Percentiles rank a stretch among this genome's conserved stretches.
phyloP scores from a whole-genome alignment of 805 yeast genomes.

The Candida adriatica region DNA sequence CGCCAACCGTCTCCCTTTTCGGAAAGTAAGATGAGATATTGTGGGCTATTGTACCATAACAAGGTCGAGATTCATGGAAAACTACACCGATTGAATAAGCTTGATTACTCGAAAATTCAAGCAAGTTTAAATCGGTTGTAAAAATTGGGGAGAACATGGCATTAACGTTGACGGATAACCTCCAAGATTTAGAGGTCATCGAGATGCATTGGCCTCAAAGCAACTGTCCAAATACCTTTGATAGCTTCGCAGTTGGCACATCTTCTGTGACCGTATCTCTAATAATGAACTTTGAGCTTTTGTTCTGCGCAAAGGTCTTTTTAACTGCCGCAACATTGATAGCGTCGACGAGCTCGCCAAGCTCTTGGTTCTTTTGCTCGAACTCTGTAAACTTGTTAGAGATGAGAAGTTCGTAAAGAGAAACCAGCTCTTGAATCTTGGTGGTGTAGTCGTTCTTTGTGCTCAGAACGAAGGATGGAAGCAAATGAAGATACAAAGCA shows the following conservation, averaged over 20 bases:
- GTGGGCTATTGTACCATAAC: no score
- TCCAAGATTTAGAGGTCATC: neutral
- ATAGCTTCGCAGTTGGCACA: slow-evolving; percentile 18
- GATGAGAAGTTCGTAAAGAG: slow-evolving; percentile 19
- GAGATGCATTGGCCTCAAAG: slow-evolving; percentile 5
- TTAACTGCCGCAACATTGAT: slow-evolving; percentile 13
- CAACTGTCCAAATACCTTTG: slow-evolving; percentile 19
- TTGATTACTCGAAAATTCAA: no score
- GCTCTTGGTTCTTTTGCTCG: slow-evolving; percentile 17
- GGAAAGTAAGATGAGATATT: no score
- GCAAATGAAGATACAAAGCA: slow-evolving; percentile 35
- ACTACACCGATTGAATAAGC: no score
- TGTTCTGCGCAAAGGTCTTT: slow-evolving; percentile 16
- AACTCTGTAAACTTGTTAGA: slow-evolving; percentile 18
- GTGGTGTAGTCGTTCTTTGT: slow-evolving; percentile 19
- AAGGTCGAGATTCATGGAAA: no score
- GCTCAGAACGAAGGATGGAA: slow-evolving; percentile 33
- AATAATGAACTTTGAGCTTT: slow-evolving; percentile 17
- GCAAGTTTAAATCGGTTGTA: no score
- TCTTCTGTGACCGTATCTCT: slow-evolving; percentile 19
- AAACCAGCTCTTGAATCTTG: slow-evolving; percentile 20
- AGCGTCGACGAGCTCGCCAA: slow-evolving; percentile 14
- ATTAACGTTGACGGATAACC: no score
- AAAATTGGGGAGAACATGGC: no score
- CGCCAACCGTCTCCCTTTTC: slow-evolving; percentile 17